Conservation (phyloP, 805 yeast genomes). For the Lipomyces chichibuensis region DNA sequence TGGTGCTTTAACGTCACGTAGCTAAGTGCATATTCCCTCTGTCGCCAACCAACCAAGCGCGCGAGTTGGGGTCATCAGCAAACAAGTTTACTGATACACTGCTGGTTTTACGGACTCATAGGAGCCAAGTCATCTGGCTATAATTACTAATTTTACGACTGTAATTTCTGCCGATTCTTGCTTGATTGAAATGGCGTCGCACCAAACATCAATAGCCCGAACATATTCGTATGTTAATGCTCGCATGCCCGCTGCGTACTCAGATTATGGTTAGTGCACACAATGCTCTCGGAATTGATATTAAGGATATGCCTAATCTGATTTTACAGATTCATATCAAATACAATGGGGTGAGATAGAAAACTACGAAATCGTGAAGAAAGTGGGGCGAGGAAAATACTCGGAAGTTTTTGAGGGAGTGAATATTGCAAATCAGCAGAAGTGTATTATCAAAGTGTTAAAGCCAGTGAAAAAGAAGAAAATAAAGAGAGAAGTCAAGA, state of each 20-base stretch:
- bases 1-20: conserved; percentile 3
- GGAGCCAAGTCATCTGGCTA: background rate
- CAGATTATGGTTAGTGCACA: conserved; percentile 66
- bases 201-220: conserved; percentile 50
- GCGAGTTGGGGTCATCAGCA: background rate
- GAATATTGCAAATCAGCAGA: conserved; percentile 62
- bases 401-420: conserved; percentile 93
- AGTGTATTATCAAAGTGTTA: conserved; percentile 83
- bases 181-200: background rate
- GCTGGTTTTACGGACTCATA: background rate
- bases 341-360: conserved; percentile 64
- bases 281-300: background rate
- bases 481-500: conserved; percentile 85
- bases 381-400: conserved; percentile 91
- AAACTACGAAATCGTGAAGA: conserved; percentile 74
- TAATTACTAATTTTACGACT: background rate
- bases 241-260: conserved; percentile 68
- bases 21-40: background rate
- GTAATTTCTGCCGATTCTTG: background rate
- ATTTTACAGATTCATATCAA: conserved; percentile 51
- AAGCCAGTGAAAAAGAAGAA: conserved; percentile 93
- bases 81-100: background rate
- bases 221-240: conserved; percentile 79
- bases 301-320: conserved; percentile 7
- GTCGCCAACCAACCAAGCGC: background rate